Percentiles rank a stretch among this genome's conserved stretches.
These are phyloP conservation scores for Microcera coccophila DNA, from an alignment of 2,329 filamentous ascomycete species.

Conservation along the genomic window DNA sequence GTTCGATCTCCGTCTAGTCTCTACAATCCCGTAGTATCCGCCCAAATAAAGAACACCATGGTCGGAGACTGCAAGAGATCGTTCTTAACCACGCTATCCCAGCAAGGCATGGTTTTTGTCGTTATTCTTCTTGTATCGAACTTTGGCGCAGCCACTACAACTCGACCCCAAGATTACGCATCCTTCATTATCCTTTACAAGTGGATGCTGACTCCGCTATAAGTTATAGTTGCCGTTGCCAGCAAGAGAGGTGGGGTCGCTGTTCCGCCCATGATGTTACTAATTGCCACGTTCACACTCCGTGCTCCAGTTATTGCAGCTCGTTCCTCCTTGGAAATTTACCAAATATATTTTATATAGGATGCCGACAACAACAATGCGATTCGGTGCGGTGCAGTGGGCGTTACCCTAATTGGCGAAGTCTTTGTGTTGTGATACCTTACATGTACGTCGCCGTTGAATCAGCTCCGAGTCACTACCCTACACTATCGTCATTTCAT, in stretches of 20 bases:
- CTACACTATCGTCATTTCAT: neutral
- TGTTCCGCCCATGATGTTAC: constrained; percentile 5
- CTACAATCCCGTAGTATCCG: too few relatives aligned
- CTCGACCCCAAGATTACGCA: constrained; percentile 72
- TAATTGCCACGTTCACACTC: constrained; percentile 1
- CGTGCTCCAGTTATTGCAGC: constrained; percentile 2
- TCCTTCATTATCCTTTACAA: constrained; percentile 81
- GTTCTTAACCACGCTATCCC: too few relatives aligned
- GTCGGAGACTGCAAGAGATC: too few relatives aligned
- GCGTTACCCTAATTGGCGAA: neutral
- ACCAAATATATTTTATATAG: constrained; percentile 1
- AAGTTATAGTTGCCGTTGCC: constrained; percentile 1
- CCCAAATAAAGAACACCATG: too few relatives aligned
- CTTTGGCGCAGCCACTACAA: constrained; percentile 70
- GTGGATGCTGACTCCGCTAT: constrained; percentile 3
- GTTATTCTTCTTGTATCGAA: constrained; percentile 81
- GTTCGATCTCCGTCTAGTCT: too few relatives aligned
- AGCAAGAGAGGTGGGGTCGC: constrained; percentile 1
- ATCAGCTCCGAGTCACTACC: neutral
- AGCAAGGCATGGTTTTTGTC: constrained; percentile 73
- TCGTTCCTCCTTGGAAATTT: constrained; percentile 2
- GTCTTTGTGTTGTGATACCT: neutral
- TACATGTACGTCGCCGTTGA: neutral
- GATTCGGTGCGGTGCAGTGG: neutral
- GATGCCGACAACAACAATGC: neutral